phyloP scores from a whole-genome alignment of 2,329 filamentous ascomycete species.

The Podosphaera xanthii region DNA sequence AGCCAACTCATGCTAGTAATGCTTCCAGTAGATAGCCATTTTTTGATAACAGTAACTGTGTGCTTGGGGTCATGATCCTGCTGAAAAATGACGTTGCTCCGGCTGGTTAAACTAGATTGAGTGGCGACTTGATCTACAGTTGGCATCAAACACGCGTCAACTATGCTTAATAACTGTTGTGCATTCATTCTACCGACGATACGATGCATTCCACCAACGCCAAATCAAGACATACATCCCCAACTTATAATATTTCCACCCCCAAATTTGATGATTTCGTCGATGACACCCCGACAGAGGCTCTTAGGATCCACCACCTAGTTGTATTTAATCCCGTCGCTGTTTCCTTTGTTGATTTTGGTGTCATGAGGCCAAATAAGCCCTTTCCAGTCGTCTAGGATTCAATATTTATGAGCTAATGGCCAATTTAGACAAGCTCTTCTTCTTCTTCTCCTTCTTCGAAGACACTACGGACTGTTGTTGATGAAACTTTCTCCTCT shows the following conservation, averaged over 20 bases:
- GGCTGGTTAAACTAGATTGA: background rate
- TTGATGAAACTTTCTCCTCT: too few relatives aligned
- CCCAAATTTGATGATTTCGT: background rate
- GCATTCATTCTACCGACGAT: background rate
- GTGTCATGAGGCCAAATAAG: background rate
- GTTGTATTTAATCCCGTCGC: background rate
- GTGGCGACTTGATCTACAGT: background rate
- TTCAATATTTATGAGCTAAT: background rate
- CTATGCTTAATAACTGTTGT: background rate
- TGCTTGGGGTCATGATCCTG: background rate
- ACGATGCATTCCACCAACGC: background rate
- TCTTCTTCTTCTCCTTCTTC: too few relatives aligned
- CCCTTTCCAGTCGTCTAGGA: background rate
- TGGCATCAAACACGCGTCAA: background rate
- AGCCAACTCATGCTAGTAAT: background rate
- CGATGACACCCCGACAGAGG: background rate
- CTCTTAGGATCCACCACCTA: background rate
- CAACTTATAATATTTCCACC: background rate
- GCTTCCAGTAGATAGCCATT: background rate
- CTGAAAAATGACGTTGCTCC: background rate
- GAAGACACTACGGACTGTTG: too few relatives aligned
- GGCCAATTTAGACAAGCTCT: background rate
- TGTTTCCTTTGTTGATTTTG: background rate
- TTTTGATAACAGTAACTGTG: background rate
- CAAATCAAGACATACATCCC: background rate